phyloP scores from a whole-genome alignment of 176 grass and related monocot species.

The Musa itinerans region DNA sequence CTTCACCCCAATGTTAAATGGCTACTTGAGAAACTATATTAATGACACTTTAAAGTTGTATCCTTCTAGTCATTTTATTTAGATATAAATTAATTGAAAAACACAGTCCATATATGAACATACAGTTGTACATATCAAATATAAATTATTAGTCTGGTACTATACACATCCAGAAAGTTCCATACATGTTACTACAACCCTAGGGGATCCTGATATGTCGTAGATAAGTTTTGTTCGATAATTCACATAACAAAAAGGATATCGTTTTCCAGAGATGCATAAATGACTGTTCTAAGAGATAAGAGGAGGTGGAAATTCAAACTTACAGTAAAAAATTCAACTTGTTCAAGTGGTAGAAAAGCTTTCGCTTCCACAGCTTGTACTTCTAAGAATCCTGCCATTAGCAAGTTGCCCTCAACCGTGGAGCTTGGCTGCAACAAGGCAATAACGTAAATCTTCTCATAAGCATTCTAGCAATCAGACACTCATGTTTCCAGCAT shows the following conservation, averaged over 20 bases:
- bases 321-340: constrained; percentile 8
- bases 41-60: too few relatives aligned
- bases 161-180: too few relatives aligned
- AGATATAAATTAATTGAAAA: too few relatives aligned
- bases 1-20: too few relatives aligned
- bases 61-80: too few relatives aligned
- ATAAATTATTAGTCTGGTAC: too few relatives aligned
- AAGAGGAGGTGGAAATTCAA: background rate
- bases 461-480: background rate
- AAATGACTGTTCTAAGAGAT: background rate
- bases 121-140: too few relatives aligned
- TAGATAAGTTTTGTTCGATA: background rate
- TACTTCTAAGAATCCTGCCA: constrained; percentile 62
- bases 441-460: background rate
- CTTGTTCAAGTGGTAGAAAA: background rate
- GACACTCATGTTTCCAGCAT: background rate
- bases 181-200: background rate
- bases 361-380: constrained; percentile 38
- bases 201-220: too few relatives aligned
- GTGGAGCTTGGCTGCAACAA: constrained; percentile 35
- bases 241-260: background rate
- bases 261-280: background rate
- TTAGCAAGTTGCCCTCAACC: constrained; percentile 63
- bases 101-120: too few relatives aligned
- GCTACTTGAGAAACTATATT: too few relatives aligned